Evolutionary conservation across 2,329 filamentous ascomycete genomes (phyloP), one percentile per base, ranked within the genome.

Genomic region (Fonsecaea pugnacius): DNA sequence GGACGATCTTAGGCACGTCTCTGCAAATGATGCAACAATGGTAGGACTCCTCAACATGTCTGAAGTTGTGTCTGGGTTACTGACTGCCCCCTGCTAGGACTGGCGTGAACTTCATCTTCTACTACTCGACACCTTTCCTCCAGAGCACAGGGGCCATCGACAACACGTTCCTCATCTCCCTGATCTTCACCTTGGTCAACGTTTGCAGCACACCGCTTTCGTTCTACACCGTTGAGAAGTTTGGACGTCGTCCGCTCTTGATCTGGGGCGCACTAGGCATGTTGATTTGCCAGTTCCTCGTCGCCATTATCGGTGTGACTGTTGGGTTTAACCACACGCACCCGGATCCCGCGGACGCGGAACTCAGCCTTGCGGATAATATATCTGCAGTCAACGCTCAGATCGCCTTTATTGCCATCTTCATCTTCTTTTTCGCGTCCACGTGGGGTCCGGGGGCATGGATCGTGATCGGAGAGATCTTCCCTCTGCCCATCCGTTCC

Each of bases 81-180:
- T 48, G 43, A 48, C 43, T 48, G 21, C 4, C 4, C 16, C 4
- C 21, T 14, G 43, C 5, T 16, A 48, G 43, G 86, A 92, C 91
- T 30, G 91, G 92, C 82, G 90, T 96, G 80, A 96, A 96, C 85
- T 96, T 94, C 80, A 91, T 95, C 83, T 95, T 93, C 83, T 91
- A 91, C 81, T 91, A 32, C 93, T 90, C 27, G 87, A 91, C 89
- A 9, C 85, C 87, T 64, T 92, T 96, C 87, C 90, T 96, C 80
- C 79, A 89, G 78, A 87, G 88, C 32, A 88, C 90, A 30, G 89
- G 89, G 70, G 89, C 90, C 71, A 91, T 96, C 73, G 71, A 75
- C 67, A 89, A 96, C 82, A 83, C 86, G 43, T 96, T 96, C 85
- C 77, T 95, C 71, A 92, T 95, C 75, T 90, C 88, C 63, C 83